Base-by-base conservation (phyloP, 31 red algal species). In the Bonnemaisonia californica region DNA sequence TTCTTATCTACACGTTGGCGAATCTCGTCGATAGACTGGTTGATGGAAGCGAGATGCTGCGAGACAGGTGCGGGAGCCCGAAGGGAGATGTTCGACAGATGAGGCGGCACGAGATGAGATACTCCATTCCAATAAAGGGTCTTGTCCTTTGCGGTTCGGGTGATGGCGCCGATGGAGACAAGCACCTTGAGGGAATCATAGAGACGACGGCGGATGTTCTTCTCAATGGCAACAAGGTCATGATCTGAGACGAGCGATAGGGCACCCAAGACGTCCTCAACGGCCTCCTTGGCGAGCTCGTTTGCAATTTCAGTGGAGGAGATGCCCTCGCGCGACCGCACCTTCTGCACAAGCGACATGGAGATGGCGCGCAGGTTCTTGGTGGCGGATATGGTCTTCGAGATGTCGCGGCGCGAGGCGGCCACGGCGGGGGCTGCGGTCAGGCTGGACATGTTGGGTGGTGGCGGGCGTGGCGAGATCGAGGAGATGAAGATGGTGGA, bases 141-240 rank as follows among this genome's bases (percentile, higher is more conserved):
- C 61, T 82, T 89, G 41, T 78, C 74, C 23, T 42, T 34, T 3
- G 24, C 48, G 16, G 73, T 70, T 59, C 80, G 33, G 28, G 47
- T 34, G 24, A 89, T 89, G 56, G 77, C 62, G 24, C 85, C 85
- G 28, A 89, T 60, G 27, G 73, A 75, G 18, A 81, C 80, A 21
- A 89, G 63, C 21, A 89, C 85, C 57, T 89, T 89, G 38, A 89
- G 76, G 24, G 74, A 79, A 57, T 89, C 85, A 47, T 89, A 89
- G 39, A 89, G 68, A 38, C 85, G 47, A 22, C 85, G 57, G 16
- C 85, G 72, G 21, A 89, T 89, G 41, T 89, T 89, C 60, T 81
- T 81, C 71, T 81, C 85, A 28, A 89, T 56, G 41, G 80, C 61
- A 13, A 61, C 42, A 29, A 89, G 55, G 35, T 81, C 80, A 5